phyloP scores from a whole-genome alignment of 257 asterid genomes.

The Perilla frutescens region DNA sequence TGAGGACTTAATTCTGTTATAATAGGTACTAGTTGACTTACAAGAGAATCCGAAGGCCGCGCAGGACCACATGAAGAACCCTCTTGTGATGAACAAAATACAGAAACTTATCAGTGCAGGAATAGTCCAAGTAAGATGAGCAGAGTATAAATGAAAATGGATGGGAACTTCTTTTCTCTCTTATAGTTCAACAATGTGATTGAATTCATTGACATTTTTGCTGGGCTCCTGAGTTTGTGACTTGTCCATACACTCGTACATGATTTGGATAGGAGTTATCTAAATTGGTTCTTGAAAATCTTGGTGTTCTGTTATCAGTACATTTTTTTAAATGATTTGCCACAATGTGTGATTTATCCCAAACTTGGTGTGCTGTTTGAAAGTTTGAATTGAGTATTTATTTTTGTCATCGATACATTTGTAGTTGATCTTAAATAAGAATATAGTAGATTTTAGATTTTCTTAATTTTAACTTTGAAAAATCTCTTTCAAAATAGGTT shows the following conservation, averaged over 20 bases:
- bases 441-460: too few species aligned
- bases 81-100: slow-evolving; percentile 84
- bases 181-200: not conserved
- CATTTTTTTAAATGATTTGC: not conserved
- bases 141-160: not conserved
- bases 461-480: too few species aligned
- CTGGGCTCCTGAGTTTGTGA: not conserved
- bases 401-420: too few species aligned
- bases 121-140: slow-evolving; percentile 71
- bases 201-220: not conserved
- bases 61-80: slow-evolving; percentile 86
- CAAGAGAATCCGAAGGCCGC: slow-evolving; percentile 91
- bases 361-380: too few species aligned
- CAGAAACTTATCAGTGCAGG: slow-evolving; percentile 91
- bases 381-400: too few species aligned
- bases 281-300: not conserved
- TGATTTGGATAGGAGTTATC: not conserved
- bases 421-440: too few species aligned
- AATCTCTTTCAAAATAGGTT: too few species aligned
- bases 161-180: not conserved
- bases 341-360: too few species aligned
- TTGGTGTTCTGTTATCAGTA: not conserved
- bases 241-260: not conserved
- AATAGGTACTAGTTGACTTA: slow-evolving; percentile 70
- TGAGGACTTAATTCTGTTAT: not conserved